A percentile compares a stretch with the other conserved stretches of the same genome.
Conservation (phyloP, 2,329 filamentous ascomycete genomes). For the Xylariales sp. region DNA sequence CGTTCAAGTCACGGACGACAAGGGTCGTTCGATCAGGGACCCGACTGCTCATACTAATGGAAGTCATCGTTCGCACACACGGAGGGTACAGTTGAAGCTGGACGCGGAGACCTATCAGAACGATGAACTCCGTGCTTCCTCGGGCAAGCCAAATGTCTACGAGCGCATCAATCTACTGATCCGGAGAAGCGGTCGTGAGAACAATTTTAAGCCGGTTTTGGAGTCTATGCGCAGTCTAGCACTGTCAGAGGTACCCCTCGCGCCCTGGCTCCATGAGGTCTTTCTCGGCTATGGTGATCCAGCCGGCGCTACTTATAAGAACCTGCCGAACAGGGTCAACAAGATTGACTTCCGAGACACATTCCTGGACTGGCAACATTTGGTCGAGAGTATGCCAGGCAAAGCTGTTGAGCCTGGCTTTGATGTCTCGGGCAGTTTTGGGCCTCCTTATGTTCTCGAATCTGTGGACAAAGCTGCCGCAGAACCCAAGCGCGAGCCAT, state of each 20-base stretch:
- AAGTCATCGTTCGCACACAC: slow-evolving; percentile 53
- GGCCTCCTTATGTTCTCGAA: slow-evolving; percentile 83
- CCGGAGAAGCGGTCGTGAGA: slow-evolving; percentile 79
- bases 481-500: slow-evolving; percentile 50
- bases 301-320: slow-evolving; percentile 78
- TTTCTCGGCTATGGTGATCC: slow-evolving; percentile 98
- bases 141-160: slow-evolving; percentile 75
- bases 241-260: slow-evolving; percentile 78
- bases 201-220: slow-evolving; percentile 93
- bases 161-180: slow-evolving; percentile 80
- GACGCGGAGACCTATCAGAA: slow-evolving; percentile 73
- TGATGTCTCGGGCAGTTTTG: slow-evolving; percentile 67
- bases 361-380: slow-evolving; percentile 91
- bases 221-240: slow-evolving; percentile 87
- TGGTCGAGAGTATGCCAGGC: slow-evolving; percentile 84
- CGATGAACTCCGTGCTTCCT: slow-evolving; percentile 62
- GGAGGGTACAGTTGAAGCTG: slow-evolving; percentile 74
- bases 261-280: slow-evolving; percentile 91
- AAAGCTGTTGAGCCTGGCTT: slow-evolving; percentile 77
- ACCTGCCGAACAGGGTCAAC: slow-evolving; percentile 70
- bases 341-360: slow-evolving; percentile 90
- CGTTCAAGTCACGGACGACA: slow-evolving; percentile 80
- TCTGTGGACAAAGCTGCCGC: slow-evolving; percentile 51
- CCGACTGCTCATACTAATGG: slow-evolving; percentile 57
- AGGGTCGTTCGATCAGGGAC: slow-evolving; percentile 68